Evolutionary conservation across 257 asterid genomes (phyloP), one percentile per base, ranked within the genome.

Genomic region (Primulina huaijiensis): DNA sequence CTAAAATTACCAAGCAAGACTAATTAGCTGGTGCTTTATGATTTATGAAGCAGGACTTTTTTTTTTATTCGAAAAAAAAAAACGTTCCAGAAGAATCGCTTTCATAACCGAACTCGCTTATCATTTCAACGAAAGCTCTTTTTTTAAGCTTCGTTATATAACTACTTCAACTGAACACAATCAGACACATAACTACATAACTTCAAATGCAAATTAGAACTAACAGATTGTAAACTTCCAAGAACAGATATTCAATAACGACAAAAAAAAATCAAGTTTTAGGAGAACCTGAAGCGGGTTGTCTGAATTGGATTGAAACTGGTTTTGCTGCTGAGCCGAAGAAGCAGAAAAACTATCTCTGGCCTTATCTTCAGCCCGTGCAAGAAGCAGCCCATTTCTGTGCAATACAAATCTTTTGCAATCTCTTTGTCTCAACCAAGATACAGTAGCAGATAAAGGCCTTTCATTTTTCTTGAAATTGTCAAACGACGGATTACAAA

Each of bases 361-460:
- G 64, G 92, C 89, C 63, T 85, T 81, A 4, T 88, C 90, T 68
- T 90, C 96, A 23, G 95, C 97, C 80, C 90, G 86, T 20, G 80
- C 85, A 68, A 86, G 82, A 76, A 90, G 80, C 71, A 85, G 75
- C 75, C 84, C 88, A 73, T 82, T 80, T 61, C 84, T 80, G 57
- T 75, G 80, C 75, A 78, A 72, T n/a, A 66, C 77, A 37, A 73
- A 64, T 70, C 72, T 83, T 2, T 78, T 72, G 40, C 75, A 62
- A 56, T 76, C 77, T 62, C 73, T 76, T 17, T 68, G 72, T 29
- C 77, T 71, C 64, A 73, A 37, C 82, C 76, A 80, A 73, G 82
- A 62, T 20, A 70, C 69, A 30, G 73, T 62, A 67, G 76, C 69
- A 50, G 67, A 65, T 69, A 80, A 38, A 30, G 75, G 62, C 31